phyloP scores from a whole-genome alignment of 805 yeast species.

The Candida fluviatilis region DNA sequence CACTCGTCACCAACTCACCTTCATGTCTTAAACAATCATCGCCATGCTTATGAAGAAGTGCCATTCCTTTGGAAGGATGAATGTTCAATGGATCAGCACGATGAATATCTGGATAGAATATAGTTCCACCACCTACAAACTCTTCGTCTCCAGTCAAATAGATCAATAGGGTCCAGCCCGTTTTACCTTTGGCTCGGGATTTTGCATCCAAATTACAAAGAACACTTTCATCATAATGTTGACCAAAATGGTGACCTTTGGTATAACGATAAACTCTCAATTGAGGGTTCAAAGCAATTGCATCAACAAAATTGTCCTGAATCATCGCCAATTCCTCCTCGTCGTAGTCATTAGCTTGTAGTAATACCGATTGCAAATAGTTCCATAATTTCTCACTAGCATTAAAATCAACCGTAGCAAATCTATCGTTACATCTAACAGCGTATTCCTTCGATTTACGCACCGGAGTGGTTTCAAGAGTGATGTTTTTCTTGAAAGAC shows the following conservation, averaged over 20 bases:
- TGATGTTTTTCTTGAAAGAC: constrained; percentile 20
- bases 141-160: constrained; percentile 56
- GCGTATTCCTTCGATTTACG: constrained; percentile 51
- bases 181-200: constrained; percentile 28
- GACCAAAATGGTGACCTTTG: constrained; percentile 55
- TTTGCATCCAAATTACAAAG: constrained; percentile 22
- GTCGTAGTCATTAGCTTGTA: constrained; percentile 23
- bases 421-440: constrained; percentile 53
- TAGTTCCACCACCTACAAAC: constrained; percentile 57
- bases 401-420: constrained; percentile 32
- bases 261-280: constrained; percentile 51
- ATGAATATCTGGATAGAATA: constrained; percentile 38
- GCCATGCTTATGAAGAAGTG: constrained; percentile 61
- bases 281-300: constrained; percentile 52
- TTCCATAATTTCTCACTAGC: constrained; percentile 42
- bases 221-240: constrained; percentile 60
- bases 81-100: constrained; percentile 26
- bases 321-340: constrained; percentile 21
- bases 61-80: constrained; percentile 52
- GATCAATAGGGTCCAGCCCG: constrained; percentile 57
- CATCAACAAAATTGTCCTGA: constrained; percentile 27
- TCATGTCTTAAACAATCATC: constrained; percentile 61
- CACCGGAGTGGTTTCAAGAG: constrained; percentile 45
- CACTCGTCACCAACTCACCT: constrained; percentile 46
- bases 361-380: constrained; percentile 29